Base-by-base conservation (phyloP, 2,329 filamentous ascomycete genomes). In the Zymoseptoria pseudotritici region DNA sequence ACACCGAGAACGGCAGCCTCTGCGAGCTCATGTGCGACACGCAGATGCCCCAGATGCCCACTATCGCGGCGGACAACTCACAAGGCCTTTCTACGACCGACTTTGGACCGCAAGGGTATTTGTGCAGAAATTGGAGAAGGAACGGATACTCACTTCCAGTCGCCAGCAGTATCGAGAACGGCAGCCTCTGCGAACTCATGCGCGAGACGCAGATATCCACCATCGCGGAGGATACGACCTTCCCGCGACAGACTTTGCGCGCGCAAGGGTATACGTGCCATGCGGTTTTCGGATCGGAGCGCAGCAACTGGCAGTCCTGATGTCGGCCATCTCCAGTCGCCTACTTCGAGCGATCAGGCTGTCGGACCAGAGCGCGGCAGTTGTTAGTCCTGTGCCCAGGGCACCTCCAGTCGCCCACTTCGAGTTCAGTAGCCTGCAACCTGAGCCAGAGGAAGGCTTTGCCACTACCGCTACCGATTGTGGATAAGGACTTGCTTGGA, bases 61-160 rank as follows among this genome's bases (percentile, higher is more conserved):
- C 85, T 0, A 91, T 93, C 55, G 76, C 81, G 49, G 89, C 93
- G 72, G 83, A 84, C 70, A 90, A 89, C 68, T n/a, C n/a, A n/a
- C n/a, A n/a, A n/a, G n/a, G 75, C 79, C 2, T 89, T 83, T 68
- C 85, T 87, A 10, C 79, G 89, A 56, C 79, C 80, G 66, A 89
- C 88, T 9, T 77, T 91, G 69, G 86, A 65, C 63, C 79, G 79
- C 21, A 83, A 86, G 7, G 83, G 89, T 67, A 85, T 89, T 50
- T 74, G 70, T 24, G 69, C 72, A 31, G 26, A 31, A 31, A 31
- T 9, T 31, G 26, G 29, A 31, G 29, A 31, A 31, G 29, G 29
- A 61, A 51, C 50, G 57, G 62, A 65, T 68, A 59, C 60, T 63
- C 53, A 65, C 61, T 59, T 57, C 63, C 56, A 62, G 67, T 31